Evolutionary conservation across 1,284 basidiomycete genomes (phyloP).

Genomic region (Rhodotorula sp.): DNA sequence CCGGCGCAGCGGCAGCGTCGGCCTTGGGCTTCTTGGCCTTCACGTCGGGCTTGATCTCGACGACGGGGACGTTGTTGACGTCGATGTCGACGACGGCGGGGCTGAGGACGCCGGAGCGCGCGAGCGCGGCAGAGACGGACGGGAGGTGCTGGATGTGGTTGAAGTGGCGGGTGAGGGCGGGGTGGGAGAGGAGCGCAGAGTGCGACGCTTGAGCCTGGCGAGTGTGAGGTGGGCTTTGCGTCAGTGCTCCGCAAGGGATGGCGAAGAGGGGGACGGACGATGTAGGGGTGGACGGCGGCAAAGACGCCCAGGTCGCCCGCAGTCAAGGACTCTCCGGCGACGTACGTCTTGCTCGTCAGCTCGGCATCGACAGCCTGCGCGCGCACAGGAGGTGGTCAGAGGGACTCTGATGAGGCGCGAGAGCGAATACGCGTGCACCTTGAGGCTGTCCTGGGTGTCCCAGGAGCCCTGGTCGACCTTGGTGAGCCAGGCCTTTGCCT

Average conservation of each 20-base stretch:
- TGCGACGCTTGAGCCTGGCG: slow-evolving; percentile 32
- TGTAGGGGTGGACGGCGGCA: slow-evolving; percentile 72
- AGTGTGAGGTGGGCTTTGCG: not conserved
- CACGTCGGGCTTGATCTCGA: slow-evolving; percentile 62
- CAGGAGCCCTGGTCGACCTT: slow-evolving; percentile 21
- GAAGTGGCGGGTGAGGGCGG: slow-evolving; percentile 86
- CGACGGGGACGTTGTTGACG: slow-evolving; percentile 71
- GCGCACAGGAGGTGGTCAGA: not conserved
- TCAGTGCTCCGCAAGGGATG: not conserved
- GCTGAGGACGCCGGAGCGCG: slow-evolving; percentile 51
- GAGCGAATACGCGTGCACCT: slow-evolving; percentile 16
- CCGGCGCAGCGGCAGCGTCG: slow-evolving; percentile 42
- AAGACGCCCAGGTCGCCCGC: slow-evolving; percentile 83
- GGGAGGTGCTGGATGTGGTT: slow-evolving; percentile 81
- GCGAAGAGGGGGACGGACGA: slow-evolving; percentile 57
- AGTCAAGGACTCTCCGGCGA: slow-evolving; percentile 74
- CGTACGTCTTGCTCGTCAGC: slow-evolving; percentile 74
- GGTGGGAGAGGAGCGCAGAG: slow-evolving; percentile 34
- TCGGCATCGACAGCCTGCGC: slow-evolving; percentile 69
- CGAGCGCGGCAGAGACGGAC: slow-evolving; percentile 62
- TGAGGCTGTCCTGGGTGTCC: slow-evolving; percentile 18
- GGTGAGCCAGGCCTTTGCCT: slow-evolving; percentile 28
- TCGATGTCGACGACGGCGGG: slow-evolving; percentile 68
- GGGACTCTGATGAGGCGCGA: not conserved
- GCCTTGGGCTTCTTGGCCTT: slow-evolving; percentile 70